A percentile compares a stretch with the other conserved stretches of the same genome.
Evolutionary conservation across 2,329 filamentous ascomycete genomes (phyloP).

Genomic region (Diaporthe citrichinensis): DNA sequence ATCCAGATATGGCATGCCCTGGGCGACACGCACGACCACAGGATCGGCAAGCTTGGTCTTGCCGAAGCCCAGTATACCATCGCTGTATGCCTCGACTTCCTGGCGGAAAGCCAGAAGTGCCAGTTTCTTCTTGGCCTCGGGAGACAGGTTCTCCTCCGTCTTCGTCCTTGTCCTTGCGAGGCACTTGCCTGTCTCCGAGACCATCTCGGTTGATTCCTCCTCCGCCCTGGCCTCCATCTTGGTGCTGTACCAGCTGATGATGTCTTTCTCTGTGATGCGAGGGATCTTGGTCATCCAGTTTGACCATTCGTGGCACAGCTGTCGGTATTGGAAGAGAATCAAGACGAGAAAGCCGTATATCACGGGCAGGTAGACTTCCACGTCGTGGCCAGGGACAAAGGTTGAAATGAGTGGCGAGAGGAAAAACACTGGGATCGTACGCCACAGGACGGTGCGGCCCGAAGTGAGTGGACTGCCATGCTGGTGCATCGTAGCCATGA

Average conservation of each 20-base stretch:
- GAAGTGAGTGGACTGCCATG: constrained; percentile 68
- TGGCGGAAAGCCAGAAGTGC: constrained; percentile 50
- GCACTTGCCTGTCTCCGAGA: constrained; percentile 27
- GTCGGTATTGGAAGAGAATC: constrained; percentile 67
- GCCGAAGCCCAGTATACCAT: constrained; percentile 38
- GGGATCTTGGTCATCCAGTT: constrained; percentile 68
- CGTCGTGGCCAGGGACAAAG: constrained; percentile 65
- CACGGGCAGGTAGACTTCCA: constrained; percentile 68
- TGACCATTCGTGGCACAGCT: constrained; percentile 69
- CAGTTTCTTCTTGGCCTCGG: constrained; percentile 43
- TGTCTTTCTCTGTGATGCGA: constrained; percentile 62
- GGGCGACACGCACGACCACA: constrained; percentile 45
- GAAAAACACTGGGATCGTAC: constrained; percentile 68
- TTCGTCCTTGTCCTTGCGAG: constrained; percentile 32
- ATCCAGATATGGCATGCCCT: constrained; percentile 52
- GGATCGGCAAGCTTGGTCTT: constrained; percentile 41
- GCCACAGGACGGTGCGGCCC: constrained; percentile 69
- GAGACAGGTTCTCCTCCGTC: constrained; percentile 42
- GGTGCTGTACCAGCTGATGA: constrained; percentile 63
- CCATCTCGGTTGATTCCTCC: constrained; percentile 12
- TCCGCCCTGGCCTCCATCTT: constrained; percentile 45
- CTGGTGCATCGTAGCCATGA: constrained; percentile 66
- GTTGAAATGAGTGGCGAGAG: constrained; percentile 70
- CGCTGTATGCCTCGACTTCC: constrained; percentile 50
- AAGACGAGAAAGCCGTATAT: constrained; percentile 66